These are phyloP conservation scores for Mortierella sp. DNA, from an alignment of 371 early-diverging fungal species.

Conservation along the genomic window DNA sequence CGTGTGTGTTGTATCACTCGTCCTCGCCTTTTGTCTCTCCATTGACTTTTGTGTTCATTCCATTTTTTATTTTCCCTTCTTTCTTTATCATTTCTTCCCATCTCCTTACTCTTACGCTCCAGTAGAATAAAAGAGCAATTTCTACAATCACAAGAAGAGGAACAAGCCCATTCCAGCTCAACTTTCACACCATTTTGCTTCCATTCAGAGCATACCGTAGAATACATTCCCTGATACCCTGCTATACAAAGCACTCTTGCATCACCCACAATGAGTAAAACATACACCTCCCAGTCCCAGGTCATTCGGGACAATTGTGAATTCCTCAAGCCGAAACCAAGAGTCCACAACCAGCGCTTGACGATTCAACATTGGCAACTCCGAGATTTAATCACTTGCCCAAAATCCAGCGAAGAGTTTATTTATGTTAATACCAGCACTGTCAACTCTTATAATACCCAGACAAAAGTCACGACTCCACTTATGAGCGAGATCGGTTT, in stretches of 20 bases:
- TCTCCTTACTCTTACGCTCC: neutral
- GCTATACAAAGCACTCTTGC: neutral
- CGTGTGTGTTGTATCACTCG: neutral
- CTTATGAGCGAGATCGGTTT: conserved; percentile 79
- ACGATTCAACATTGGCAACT: conserved; percentile 90
- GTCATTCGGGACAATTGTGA: conserved; percentile 52
- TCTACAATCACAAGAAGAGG: too few species aligned
- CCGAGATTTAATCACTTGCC: conserved; percentile 87
- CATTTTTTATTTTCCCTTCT: conserved; percentile 4
- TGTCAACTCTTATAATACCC: conserved; percentile 74
- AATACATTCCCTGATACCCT: neutral
- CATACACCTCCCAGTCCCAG: conserved; percentile 26
- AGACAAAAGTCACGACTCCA: conserved; percentile 59
- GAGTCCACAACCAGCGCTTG: conserved; percentile 65
- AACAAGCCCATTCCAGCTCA: neutral
- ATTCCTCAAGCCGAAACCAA: conserved; percentile 60
- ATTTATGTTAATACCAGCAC: conserved; percentile 72
- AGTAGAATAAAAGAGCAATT: neutral
- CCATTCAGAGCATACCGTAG: too few species aligned
- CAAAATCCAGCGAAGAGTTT: conserved; percentile 66
- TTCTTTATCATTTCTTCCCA: neutral
- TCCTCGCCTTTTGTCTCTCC: neutral
- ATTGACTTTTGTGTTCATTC: conserved; percentile 3
- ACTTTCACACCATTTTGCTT: neutral
- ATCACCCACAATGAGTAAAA: conserved; percentile 15